Percentiles rank a stretch among this genome's conserved stretches.
These are phyloP conservation scores for Phytophthora kernoviae DNA, from an alignment of 352 stramenopile species.

Conservation along the genomic window DNA sequence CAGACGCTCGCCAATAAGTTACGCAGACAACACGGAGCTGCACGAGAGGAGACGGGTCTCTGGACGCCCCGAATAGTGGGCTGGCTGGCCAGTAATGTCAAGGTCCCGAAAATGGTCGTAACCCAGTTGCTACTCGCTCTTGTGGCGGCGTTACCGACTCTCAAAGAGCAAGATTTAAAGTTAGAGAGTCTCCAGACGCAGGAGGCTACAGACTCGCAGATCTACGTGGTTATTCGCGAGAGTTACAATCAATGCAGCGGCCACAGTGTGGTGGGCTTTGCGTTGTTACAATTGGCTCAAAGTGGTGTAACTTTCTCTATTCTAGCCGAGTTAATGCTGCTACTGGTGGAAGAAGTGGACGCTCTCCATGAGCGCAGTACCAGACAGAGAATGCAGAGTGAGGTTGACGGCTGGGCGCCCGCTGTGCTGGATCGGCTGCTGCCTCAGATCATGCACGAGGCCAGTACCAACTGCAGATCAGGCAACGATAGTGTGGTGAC, in stretches of 20 bases:
- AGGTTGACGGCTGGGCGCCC: conserved; percentile 66
- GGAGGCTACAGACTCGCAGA: conserved; percentile 1
- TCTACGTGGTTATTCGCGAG: conserved; percentile 18
- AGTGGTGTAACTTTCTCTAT: conserved; percentile 40
- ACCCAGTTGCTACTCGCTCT: conserved; percentile 79
- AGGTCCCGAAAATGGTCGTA: conserved; percentile 67
- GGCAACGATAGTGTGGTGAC: conserved; percentile 37
- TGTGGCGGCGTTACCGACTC: conserved; percentile 58
- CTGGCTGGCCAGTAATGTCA: conserved; percentile 52
- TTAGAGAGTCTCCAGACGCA: conserved; percentile 8
- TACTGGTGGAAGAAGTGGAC: conserved; percentile 71
- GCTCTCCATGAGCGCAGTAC: conserved; percentile 50
- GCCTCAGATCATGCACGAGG: conserved; percentile 79
- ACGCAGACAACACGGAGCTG: conserved; percentile 54
- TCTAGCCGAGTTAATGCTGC: conserved; percentile 63
- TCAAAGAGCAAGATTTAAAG: conserved; percentile 49
- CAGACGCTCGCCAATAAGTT: conserved; percentile 88
- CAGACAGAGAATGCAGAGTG: conserved; percentile 58
- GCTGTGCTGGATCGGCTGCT: conserved; percentile 66
- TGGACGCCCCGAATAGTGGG: conserved; percentile 60
- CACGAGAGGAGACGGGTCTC: conserved; percentile 17
- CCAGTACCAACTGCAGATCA: conserved; percentile 10
- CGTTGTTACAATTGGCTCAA: conserved; percentile 52
- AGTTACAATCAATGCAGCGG: conserved; percentile 23
- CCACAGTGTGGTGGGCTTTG: conserved; percentile 60